Percentiles rank a stretch among this genome's conserved stretches.
phyloP scores from a whole-genome alignment of 2,329 filamentous ascomycete genomes.

The Nigrospora osmanthi region DNA sequence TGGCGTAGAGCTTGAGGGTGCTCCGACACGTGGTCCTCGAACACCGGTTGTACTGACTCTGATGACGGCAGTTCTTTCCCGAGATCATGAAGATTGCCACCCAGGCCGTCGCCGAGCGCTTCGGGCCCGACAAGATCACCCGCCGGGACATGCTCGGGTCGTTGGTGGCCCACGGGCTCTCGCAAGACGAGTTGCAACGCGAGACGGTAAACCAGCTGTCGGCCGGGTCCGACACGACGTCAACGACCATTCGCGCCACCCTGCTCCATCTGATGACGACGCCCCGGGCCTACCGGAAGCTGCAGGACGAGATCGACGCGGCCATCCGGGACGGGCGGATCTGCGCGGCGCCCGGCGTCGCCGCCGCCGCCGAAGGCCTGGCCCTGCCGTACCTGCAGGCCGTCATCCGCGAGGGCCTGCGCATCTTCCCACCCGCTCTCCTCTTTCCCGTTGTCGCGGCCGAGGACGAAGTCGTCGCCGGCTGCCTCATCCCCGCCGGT shows the following conservation, averaged over 20 bases:
- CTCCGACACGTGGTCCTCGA: too few species aligned
- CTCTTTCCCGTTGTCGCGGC: slow-evolving; percentile 22
- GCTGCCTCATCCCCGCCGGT: slow-evolving; percentile 29
- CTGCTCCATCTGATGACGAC: slow-evolving; percentile 14
- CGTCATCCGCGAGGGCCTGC: slow-evolving; percentile 30
- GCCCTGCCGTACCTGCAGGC: slow-evolving; percentile 27
- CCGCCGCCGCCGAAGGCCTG: slow-evolving; percentile 12
- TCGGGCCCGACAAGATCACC: slow-evolving; percentile 15
- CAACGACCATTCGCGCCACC: slow-evolving; percentile 16
- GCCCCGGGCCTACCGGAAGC: slow-evolving; percentile 8
- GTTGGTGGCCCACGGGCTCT: slow-evolving; percentile 31
- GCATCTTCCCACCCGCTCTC: slow-evolving; percentile 27
- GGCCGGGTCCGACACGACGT: slow-evolving; percentile 13
- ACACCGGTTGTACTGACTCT: too few species aligned
- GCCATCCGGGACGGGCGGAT: slow-evolving; percentile 6
- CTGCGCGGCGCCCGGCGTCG: slow-evolving; percentile 19
- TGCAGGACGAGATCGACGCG: slow-evolving; percentile 12
- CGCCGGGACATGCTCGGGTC: slow-evolving; percentile 30
- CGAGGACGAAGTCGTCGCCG: slow-evolving; percentile 18
- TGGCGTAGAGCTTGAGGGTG: too few species aligned
- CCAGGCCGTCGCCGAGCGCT: slow-evolving; percentile 14
- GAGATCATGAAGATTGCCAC: too few species aligned
- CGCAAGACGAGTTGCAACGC: slow-evolving; percentile 32
- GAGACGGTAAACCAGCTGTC: slow-evolving; percentile 30
- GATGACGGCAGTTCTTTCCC: too few species aligned